These are phyloP conservation scores for Cladorrhinum sp. DNA, from an alignment of 2,329 filamentous ascomycete species.

Conservation along the genomic window DNA sequence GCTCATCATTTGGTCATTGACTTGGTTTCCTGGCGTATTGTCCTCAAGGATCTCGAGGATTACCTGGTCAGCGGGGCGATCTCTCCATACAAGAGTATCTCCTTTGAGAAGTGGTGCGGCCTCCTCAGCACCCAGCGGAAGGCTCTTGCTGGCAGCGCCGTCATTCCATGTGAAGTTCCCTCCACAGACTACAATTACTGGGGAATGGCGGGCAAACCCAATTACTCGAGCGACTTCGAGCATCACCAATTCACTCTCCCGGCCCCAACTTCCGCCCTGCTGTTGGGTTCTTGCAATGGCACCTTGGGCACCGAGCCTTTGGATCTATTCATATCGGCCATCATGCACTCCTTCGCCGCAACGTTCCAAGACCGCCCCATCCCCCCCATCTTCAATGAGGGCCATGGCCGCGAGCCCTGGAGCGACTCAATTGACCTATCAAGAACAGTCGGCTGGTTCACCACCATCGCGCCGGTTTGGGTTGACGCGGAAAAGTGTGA, in stretches of 20 bases:
- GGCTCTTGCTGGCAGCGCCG: constrained; percentile 1
- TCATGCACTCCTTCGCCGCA: constrained; percentile 33
- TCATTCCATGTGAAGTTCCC: constrained; percentile 12
- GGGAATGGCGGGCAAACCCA: constrained; percentile 10
- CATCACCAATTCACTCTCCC: constrained; percentile 36
- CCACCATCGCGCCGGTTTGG: constrained; percentile 36
- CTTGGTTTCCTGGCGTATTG: constrained; percentile 43
- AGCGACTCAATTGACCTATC: constrained; percentile 33
- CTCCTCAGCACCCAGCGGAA: constrained; percentile 32
- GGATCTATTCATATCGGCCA: constrained; percentile 36
- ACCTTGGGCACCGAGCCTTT: constrained; percentile 34
- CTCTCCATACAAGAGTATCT: constrained; percentile 17
- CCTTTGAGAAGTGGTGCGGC: constrained; percentile 38
- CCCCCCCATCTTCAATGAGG: constrained; percentile 38
- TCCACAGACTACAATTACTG: constrained; percentile 15
- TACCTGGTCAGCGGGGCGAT: constrained; percentile 27
- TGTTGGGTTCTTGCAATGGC: constrained; percentile 29
- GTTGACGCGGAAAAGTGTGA: constrained; percentile 6
- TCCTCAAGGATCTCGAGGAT: constrained; percentile 41
- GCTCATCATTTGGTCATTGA: constrained; percentile 41
- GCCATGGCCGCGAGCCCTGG: constrained; percentile 40
- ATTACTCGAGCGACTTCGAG: constrained; percentile 19
- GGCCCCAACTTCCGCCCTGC: constrained; percentile 32
- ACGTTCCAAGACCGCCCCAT: constrained; percentile 33
- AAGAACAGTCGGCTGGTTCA: constrained; percentile 43